These are phyloP conservation scores for Cytospora mali DNA, from an alignment of 2,329 filamentous ascomycete species.

Conservation along the genomic window DNA sequence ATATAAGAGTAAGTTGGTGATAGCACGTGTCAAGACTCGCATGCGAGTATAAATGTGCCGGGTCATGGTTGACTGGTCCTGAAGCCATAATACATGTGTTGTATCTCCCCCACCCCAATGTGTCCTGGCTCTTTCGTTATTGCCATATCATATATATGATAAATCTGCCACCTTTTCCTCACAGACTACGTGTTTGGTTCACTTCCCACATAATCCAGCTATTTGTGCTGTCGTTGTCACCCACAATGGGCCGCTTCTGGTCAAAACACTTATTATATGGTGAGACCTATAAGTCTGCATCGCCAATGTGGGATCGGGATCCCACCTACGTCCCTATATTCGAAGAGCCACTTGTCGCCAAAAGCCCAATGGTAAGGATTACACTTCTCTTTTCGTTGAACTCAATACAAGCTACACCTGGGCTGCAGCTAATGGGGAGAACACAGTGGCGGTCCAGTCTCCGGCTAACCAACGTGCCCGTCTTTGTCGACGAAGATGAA, in stretches of 20 bases:
- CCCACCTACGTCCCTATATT: slow-evolving; percentile 12
- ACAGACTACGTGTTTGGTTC: no score
- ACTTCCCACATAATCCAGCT: neutral
- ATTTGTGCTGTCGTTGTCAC: neutral
- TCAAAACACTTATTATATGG: slow-evolving; percentile 1
- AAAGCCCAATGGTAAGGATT: slow-evolving; percentile 1
- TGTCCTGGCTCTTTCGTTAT: no score
- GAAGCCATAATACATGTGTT: no score
- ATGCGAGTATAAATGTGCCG: neutral
- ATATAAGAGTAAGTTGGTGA: neutral
- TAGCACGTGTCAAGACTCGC: neutral
- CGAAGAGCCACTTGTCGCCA: slow-evolving; percentile 5
- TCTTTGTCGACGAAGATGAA: neutral
- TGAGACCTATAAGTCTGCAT: neutral
- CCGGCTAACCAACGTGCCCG: slow-evolving; percentile 1
- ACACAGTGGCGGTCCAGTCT: slow-evolving; percentile 19
- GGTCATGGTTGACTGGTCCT: neutral
- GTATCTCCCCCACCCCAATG: no score
- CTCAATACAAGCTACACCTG: neutral
- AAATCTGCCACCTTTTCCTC: neutral
- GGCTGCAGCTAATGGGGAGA: neutral
- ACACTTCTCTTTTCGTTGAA: neutral
- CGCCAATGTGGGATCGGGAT: slow-evolving; percentile 10
- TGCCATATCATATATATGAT: no score
- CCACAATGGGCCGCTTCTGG: slow-evolving; percentile 10